phyloP scores from a whole-genome alignment of 1,284 basidiomycete genomes.

The Apiotrichum mycotoxinovorans region DNA sequence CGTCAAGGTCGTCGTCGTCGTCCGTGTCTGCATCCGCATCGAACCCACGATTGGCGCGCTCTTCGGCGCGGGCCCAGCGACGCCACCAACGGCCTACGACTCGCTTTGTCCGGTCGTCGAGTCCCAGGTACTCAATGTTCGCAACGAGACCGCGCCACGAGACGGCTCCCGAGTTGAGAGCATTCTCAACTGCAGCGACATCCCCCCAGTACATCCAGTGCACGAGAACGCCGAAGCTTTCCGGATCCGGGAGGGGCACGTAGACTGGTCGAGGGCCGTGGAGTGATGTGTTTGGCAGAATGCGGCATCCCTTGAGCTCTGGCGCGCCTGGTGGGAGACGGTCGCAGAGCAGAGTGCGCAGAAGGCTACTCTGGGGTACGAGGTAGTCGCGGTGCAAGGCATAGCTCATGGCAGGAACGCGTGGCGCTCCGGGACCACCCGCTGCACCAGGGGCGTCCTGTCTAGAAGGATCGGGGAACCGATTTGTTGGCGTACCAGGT shows the following conservation, averaged over 20 bases:
- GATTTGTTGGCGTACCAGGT: neutral
- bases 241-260: conserved; percentile 47
- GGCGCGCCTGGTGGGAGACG: conserved; percentile 8
- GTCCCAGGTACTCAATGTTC: conserved; percentile 47
- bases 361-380: conserved; percentile 42
- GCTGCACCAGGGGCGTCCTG: neutral
- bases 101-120: conserved; percentile 43
- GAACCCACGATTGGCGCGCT: neutral
- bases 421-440: neutral
- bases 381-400: conserved; percentile 48
- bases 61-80: conserved; percentile 40
- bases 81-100: conserved; percentile 49
- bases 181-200: conserved; percentile 31
- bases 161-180: conserved; percentile 37
- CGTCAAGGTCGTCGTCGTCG: conserved; percentile 4
- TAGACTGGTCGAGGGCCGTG: conserved; percentile 24
- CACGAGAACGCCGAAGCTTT: conserved; percentile 42
- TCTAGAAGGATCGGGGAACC: neutral
- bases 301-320: conserved; percentile 13
- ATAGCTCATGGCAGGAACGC: conserved; percentile 35
- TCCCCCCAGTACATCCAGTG: conserved; percentile 51
- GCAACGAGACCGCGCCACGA: conserved; percentile 47
- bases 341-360: conserved; percentile 37
- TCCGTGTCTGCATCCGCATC: conserved; percentile 7
- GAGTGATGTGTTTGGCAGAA: conserved; percentile 9